phyloP scores from a whole-genome alignment of 1,284 basidiomycete species.

The Microbotryomycetes sp. region DNA sequence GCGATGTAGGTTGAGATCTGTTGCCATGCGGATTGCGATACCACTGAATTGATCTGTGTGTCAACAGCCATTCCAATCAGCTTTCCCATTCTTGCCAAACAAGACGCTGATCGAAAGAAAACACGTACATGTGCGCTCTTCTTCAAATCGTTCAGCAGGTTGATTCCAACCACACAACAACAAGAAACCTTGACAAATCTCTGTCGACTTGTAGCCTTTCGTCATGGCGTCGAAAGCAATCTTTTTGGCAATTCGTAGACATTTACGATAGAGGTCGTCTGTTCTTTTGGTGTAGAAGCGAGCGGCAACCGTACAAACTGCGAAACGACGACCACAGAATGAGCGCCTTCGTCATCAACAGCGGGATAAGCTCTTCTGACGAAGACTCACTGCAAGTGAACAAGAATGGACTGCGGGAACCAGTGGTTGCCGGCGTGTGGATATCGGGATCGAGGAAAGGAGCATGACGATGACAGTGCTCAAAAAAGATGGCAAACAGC shows the following conservation, averaged over 20 bases:
- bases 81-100: no score
- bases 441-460: constrained; percentile 73
- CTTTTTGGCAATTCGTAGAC: constrained; percentile 78
- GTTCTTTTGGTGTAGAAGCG: constrained; percentile 79
- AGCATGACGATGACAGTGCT: constrained; percentile 39
- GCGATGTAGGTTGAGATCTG: constrained; percentile 79
- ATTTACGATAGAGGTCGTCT: constrained; percentile 65
- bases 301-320: constrained; percentile 79
- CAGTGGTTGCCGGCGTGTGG: constrained; percentile 85
- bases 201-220: constrained; percentile 68
- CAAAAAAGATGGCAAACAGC: constrained; percentile 80
- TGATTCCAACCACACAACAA: constrained; percentile 44
- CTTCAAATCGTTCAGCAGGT: constrained; percentile 66
- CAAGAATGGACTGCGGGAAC: constrained; percentile 83
- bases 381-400: constrained; percentile 65
- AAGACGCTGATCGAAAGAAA: constrained; percentile 46
- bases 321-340: neutral
- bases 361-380: no score
- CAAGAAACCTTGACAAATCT: constrained; percentile 49
- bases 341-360: constrained; percentile 30
- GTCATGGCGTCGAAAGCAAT: constrained; percentile 73
- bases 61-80: no score
- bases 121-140: constrained; percentile 90
- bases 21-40: constrained; percentile 69
- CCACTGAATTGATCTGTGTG: constrained; percentile 40